Evolutionary conservation across 2,329 filamentous ascomycete species (phyloP), one percentile per base, ranked within the genome.

Genomic region (Sarocladium brachiariae): DNA sequence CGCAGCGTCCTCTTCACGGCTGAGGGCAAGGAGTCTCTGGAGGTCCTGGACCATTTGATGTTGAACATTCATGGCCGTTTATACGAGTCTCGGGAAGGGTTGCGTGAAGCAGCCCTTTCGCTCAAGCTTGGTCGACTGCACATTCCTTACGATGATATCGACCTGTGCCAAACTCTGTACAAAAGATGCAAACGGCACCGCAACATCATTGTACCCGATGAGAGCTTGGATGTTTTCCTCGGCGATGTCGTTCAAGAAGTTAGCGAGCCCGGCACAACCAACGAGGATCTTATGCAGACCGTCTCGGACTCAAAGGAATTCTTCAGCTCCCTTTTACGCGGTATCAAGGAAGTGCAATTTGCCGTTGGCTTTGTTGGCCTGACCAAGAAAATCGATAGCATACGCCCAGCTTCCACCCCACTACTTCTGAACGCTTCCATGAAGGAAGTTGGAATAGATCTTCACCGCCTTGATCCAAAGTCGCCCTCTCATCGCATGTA

Each of bases 401-500:
- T 88, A 52, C 81, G 83, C 55, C 76, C 84, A 2, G 76, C 77
- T 2, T 81, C 84, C 24, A 75, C 78, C n/a, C 84, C 89, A 3
- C 78, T 96, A 7, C 82, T 87, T 53, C 75, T 96, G 54, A 96
- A 92, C 61, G 79, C 91, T 39, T 90, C 92, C 6, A 95, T 96
- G 80, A 97, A 99, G 65, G 95, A 99, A 65, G 83, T 99, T 37
- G 92, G 92, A 53, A 80, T 99, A 63, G 93, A 99, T 63, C 73
- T 99, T 35, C 86, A 97, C 63, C 84, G 92, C 19, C 78, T 99
- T 50, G 92, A 99, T 64, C 86, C 89, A 37, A 92, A 89, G 60
- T 96, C 91, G 14, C 90, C 93, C 1, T 90, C 92, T 0, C 93
- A 99, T 73, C 84, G 93, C 55, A 99, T 97, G 93, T 97, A 99